Percentiles rank a stretch among this genome's conserved stretches.
These are phyloP conservation scores for Trichoderma pleuroti DNA, from an alignment of 2,329 filamentous ascomycete species.

Conservation along the genomic window DNA sequence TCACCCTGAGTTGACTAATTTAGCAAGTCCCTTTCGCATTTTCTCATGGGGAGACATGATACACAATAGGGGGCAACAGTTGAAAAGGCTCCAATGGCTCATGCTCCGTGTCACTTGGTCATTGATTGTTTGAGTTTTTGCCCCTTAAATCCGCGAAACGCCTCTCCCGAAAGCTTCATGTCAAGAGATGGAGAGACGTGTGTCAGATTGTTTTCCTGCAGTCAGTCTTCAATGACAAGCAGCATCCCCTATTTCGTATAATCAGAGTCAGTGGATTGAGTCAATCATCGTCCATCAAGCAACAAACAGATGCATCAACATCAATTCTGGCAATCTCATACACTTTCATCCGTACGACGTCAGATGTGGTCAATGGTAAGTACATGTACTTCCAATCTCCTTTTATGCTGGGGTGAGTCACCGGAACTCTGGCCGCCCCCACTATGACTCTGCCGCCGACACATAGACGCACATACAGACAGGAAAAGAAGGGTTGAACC, in stretches of 20 bases:
- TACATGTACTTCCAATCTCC: neutral
- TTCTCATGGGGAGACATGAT: neutral
- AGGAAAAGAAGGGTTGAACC: neutral
- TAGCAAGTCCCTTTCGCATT: neutral
- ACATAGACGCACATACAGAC: neutral
- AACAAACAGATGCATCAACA: neutral
- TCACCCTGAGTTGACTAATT: neutral
- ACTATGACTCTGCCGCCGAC: slow-evolving; percentile 2
- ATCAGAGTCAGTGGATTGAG: neutral
- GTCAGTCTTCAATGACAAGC: neutral
- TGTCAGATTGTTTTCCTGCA: neutral
- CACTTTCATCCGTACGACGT: neutral
- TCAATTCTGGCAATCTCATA: no score
- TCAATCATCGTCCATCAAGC: neutral
- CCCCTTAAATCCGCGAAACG: neutral
- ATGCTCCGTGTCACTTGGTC: neutral
- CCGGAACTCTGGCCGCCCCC: neutral
- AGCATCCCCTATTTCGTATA: neutral
- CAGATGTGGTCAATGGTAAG: neutral
- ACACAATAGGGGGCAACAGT: neutral
- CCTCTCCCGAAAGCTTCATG: neutral
- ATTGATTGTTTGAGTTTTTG: neutral
- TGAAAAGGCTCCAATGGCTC: neutral
- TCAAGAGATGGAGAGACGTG: neutral
- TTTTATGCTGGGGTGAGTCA: slow-evolving; percentile 3